Base-by-base conservation (phyloP, 345 rosid genomes). In the Dovyalis caffra region DNA sequence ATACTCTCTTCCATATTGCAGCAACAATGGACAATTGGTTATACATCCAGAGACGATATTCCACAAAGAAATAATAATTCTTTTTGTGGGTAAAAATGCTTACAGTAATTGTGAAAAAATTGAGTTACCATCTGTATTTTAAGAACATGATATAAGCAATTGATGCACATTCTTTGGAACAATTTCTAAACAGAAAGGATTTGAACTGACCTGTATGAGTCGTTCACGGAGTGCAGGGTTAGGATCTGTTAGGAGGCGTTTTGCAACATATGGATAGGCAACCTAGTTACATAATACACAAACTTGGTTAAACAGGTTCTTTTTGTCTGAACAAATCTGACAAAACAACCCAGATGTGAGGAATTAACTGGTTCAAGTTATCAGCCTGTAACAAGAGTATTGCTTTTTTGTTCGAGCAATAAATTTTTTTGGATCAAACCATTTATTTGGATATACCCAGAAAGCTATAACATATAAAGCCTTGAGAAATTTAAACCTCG, bases 181-280 rank as follows among this genome's bases (percentile, higher is more conserved):
- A 0, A 4, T 7, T 34, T 51, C 33, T 21, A 53, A 64, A 63
- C 1, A 29, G 61, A 47, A 82, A 37, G 62, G 67, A 61, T 56
- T 70, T 34, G 37, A 64, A 74, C 77, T 77, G 18, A 92, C 99
- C 99, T 95, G 97, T 85, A 95, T 88, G 65, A 95, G 90, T 70
- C 97, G 97, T 78, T 95, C 94, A 10, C 97, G 92, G 32, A 95
- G 97, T 75, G 99, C 97, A 31, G 97, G 99, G 82, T 95, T 87
- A 69, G 99, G 99, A 80, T 95, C 99, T 53, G 99, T 92, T 66
- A 95, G 84, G 69, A 95, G 91, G 64, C 99, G 97, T 87, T 95
- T 95, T 34, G 97, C 99, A 73, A 95, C 88, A 82, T 92, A 95
- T 73, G 99, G 99, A 84, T 95, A 95, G 31, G 99, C 99, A 81